Evolutionary conservation across 805 yeast species (phyloP).

Genomic region (Pichia nakasei): DNA sequence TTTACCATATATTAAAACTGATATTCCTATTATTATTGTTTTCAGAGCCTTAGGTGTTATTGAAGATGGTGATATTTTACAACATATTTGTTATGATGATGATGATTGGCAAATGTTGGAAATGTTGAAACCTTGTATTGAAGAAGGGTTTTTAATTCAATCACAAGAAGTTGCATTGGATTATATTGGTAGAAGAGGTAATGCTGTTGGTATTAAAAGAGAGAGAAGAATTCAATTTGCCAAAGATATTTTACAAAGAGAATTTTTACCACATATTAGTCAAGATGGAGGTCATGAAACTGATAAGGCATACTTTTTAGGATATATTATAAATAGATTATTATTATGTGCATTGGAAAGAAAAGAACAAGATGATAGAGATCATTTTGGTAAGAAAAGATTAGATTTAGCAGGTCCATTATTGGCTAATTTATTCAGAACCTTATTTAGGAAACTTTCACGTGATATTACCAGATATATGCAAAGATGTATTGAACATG

Average conservation of each 20-base stretch:
- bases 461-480: conserved; percentile 93
- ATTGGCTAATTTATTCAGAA: conserved; percentile 89
- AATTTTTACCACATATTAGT: conserved; percentile 92
- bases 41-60: conserved; percentile 97
- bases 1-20: conserved; percentile 91
- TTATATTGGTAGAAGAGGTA: conserved; percentile 97
- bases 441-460: conserved; percentile 89
- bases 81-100: conserved; percentile 95
- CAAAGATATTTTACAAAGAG: conserved; percentile 91
- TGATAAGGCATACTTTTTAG: conserved; percentile 92
- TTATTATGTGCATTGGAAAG: conserved; percentile 93
- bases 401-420: conserved; percentile 98
- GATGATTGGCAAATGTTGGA: conserved; percentile 99
- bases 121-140: conserved; percentile 97
- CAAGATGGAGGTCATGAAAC: conserved; percentile 96
- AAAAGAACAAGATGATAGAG: conserved; percentile 98
- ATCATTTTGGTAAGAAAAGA: conserved; percentile 98
- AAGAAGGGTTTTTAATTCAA: conserved; percentile 96
- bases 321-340: conserved; percentile 95
- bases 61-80: conserved; percentile 97
- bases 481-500: conserved; percentile 98
- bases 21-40: conserved; percentile 93
- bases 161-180: conserved; percentile 97
- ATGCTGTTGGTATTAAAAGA: conserved; percentile 90
- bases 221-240: conserved; percentile 99